Base-by-base conservation (phyloP, 179 eudicot genomes). In the Heliamphora pulchella region DNA sequence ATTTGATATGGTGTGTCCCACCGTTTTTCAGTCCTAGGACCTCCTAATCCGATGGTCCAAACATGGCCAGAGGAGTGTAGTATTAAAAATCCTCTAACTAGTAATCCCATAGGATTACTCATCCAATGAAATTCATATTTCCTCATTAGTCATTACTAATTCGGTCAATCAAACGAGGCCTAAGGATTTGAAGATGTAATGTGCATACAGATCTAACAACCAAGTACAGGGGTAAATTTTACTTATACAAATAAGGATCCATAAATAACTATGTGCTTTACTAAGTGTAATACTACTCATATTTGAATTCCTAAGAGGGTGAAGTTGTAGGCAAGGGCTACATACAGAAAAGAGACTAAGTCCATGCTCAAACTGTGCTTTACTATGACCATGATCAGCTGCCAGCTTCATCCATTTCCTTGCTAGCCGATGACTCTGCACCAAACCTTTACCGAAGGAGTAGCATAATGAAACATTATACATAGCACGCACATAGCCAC, bases 331-430 rank as follows among this genome's bases (percentile, higher is more conserved):
- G 70, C 2, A 41, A 43, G 18, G 14, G 58, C 18, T 50, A 78
- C 86, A 14, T 91, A 94, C 98, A 11, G 93, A 83, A 82, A 90
- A 93, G 67, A 93, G 91, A 84, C 83, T 69, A 22, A 91, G 87
- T 74, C 97, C 98, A 69, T 89, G 92, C 86, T 95, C 98, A 65
- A 89, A 89, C 79, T 93, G 98, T 22, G 97, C 98, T 91, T 91
- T 95, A 81, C 88, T 85, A 65, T 91, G 98, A 58, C 97, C 98
- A 80, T 85, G 92, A 82, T 93, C 97, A 85, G 98, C 98, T 15
- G 98, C 98, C 69, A 86, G 86, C 85, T 91, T 91, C 98, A 95
- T 95, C 98, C 98, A 95, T 82, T 90, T 95, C 83, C 89, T 91
- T n/a, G 97, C 90, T 82, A 82, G 89, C 53, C 85, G 76, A 81